Conservation (phyloP, 1,284 basidiomycete species). For the Ganoderma lucidum region DNA sequence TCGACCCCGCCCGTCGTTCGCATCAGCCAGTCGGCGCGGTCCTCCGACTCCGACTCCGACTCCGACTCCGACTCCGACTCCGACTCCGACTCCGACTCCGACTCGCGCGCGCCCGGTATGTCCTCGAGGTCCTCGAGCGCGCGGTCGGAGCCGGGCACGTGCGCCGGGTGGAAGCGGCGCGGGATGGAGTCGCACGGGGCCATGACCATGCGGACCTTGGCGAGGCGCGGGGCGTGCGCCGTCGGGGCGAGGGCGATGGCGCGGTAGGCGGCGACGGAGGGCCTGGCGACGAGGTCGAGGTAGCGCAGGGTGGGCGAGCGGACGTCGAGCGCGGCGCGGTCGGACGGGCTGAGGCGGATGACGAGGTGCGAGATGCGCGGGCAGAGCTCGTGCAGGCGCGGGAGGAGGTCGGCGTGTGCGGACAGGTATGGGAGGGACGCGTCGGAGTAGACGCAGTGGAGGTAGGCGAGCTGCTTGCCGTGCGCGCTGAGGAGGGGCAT, state of each 20-base stretch:
- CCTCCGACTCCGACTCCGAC: not conserved
- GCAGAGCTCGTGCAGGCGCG: not conserved
- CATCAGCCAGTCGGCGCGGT: not conserved
- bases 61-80: too few species aligned
- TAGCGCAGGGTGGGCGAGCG: not conserved
- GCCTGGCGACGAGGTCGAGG: not conserved
- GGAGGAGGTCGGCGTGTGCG: not conserved
- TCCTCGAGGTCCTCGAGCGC: not conserved
- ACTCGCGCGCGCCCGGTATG: not conserved
- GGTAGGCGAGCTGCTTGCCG: not conserved
- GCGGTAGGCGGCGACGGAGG: not conserved
- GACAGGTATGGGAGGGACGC: not conserved
- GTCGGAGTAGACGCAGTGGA: not conserved
- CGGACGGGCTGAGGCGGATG: not conserved
- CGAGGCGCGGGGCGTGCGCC: not conserved
- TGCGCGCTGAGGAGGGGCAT: not conserved
- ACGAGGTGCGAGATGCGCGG: not conserved
- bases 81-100: not conserved
- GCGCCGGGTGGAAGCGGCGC: not conserved
- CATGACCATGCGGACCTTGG: not conserved
- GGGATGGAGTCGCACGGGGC: not conserved
- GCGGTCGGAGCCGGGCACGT: not conserved
- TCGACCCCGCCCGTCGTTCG: not conserved
- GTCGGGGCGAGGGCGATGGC: not conserved
- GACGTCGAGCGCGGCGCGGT: not conserved